Base-by-base conservation (phyloP, 2,329 filamentous ascomycete genomes). In the Xylaria sp. region DNA sequence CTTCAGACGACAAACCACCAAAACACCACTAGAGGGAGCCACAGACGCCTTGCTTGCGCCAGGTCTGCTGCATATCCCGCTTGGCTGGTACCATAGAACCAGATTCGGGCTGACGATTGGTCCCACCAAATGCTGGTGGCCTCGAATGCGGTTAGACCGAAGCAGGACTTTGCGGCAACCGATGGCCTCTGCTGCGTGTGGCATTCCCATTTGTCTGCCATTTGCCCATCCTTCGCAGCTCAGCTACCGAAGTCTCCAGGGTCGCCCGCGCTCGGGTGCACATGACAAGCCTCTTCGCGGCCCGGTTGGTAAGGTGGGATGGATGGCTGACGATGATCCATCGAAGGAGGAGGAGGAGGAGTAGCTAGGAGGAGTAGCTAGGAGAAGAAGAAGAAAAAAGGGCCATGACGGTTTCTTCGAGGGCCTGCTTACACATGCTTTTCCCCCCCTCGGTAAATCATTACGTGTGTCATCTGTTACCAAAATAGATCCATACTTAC, bases 271-370 rank as follows among this genome's bases (percentile, higher is more conserved):
- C 55, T 57, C 58, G 61, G 68, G 65, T 19, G 50, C 62, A 68
- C 66, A 70, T 66, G 66, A 70, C 63, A 61, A 64, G 69, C 69
- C 61, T 65, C 21, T 55, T 69, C 47, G 63, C 65, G 66, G 69
- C 60, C 69, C 69, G 63, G 66, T 48, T 69, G 54, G 60, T 59
- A 60, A 36, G 63, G 42, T 59, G 45, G 54, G 59, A 57, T 60
- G 54, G 45, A 50, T 63, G 51, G 61, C 56, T 63, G 51, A 56
- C 36, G 51, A n/a, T 54, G 61, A 61, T 27, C 61, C 62, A 50
- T 65, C 42, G 17, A 47, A n/a, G 36, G 42, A 64, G 30, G 34
- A 61, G 30, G 36, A 30, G 47, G 42, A 24, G 39, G 47, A 27
- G 24, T 27, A 27, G 2, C 7, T 39, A 9, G 8, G n/a, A n/a